A percentile compares a stretch with the other conserved stretches of the same genome.
Evolutionary conservation across 1,284 basidiomycete species (phyloP).

Genomic region (Microstroma glucosiphilum): DNA sequence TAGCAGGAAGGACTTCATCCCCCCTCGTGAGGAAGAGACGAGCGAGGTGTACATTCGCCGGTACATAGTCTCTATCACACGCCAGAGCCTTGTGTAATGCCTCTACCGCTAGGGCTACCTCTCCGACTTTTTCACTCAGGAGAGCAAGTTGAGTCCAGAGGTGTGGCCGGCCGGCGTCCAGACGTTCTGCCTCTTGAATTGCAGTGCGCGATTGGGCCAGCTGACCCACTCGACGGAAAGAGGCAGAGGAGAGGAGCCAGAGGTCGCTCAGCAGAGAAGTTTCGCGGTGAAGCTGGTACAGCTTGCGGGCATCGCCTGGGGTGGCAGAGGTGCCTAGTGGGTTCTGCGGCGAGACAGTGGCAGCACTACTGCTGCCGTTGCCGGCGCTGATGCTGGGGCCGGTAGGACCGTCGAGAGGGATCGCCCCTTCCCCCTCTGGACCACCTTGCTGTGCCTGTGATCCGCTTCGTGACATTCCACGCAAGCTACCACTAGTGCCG

Average conservation of each 20-base stretch:
- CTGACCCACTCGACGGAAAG: constrained; percentile 80
- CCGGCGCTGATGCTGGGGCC: neutral
- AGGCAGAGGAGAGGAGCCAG: constrained; percentile 90
- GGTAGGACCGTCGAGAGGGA: neutral
- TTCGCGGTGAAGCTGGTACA: constrained; percentile 21
- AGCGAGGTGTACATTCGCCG: constrained; percentile 44
- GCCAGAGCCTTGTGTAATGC: constrained; percentile 49
- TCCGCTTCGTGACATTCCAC: neutral
- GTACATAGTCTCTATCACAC: constrained; percentile 31
- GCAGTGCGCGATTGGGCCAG: constrained; percentile 81
- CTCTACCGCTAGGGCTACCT: constrained; percentile 29
- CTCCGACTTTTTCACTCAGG: constrained; percentile 18
- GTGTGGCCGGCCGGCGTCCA: constrained; percentile 74
- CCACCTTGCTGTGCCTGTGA: neutral
- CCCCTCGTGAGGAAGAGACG: constrained; percentile 30
- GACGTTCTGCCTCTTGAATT: constrained; percentile 88
- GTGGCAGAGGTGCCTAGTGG: constrained; percentile 6
- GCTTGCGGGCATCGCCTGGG: constrained; percentile 15
- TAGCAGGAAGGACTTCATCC: neutral
- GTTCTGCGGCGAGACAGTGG: neutral
- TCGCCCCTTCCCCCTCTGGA: neutral
- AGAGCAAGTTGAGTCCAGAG: constrained; percentile 75
- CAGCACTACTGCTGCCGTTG: neutral
- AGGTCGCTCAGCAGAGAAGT: constrained; percentile 64
- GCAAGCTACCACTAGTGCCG: neutral